Evolutionary conservation across 768 basidiomycete genomes (phyloP).

Genomic region (Tylopilus plumbeoviolaceoides): DNA sequence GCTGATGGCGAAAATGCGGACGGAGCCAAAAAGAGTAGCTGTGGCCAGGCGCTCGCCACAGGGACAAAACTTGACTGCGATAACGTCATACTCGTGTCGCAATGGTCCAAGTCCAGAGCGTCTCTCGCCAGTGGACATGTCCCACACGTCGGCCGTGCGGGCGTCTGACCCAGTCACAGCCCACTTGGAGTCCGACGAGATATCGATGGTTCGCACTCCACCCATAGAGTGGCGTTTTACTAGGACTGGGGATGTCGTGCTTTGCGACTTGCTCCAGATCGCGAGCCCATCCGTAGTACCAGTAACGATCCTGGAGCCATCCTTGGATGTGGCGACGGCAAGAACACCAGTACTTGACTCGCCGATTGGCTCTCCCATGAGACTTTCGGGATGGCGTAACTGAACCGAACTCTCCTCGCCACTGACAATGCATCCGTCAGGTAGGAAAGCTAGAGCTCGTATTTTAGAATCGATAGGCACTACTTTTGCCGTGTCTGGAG

Average conservation of each 20-base stretch:
- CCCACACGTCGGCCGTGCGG: constrained; percentile 11
- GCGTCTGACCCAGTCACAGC: constrained; percentile 17
- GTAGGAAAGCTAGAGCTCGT: constrained; percentile 10
- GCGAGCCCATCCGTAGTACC: constrained; percentile 8
- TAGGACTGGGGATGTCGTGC: background rate
- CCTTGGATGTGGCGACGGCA: constrained; percentile 9
- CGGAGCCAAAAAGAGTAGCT: constrained; percentile 18
- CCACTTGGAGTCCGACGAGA: constrained; percentile 19
- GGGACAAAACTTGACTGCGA: constrained; percentile 18
- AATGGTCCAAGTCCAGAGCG: background rate
- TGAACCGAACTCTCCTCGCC: constrained; percentile 9
- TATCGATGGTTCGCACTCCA: constrained; percentile 14
- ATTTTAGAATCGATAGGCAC: constrained; percentile 9
- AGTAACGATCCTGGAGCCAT: constrained; percentile 7
- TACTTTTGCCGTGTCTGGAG: background rate
- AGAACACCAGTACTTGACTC: constrained; percentile 1
- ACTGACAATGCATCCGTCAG: constrained; percentile 6
- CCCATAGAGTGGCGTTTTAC: background rate
- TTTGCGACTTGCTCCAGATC: constrained; percentile 7
- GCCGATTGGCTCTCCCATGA: constrained; percentile 11
- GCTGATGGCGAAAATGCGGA: constrained; percentile 9
- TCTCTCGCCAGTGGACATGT: constrained; percentile 11
- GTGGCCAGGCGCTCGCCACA: constrained; percentile 16
- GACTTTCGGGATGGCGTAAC: constrained; percentile 2
- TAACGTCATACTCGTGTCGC: constrained; percentile 17